Evolutionary conservation across 2,329 filamentous ascomycete species (phyloP).

Genomic region (Epichloe scottii): DNA sequence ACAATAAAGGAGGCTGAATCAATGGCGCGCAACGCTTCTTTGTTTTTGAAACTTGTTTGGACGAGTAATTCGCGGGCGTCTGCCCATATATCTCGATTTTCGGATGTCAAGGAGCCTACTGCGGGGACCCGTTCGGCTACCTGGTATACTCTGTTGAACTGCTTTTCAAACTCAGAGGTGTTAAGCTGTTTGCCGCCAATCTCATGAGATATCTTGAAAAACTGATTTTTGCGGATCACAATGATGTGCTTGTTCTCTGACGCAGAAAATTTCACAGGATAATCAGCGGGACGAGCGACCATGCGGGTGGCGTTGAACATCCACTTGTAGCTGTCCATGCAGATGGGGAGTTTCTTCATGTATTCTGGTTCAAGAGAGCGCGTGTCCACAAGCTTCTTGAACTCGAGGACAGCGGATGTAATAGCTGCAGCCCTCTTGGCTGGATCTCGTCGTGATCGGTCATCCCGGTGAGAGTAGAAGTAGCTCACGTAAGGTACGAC

Average conservation of each 20-base stretch:
- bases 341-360: constrained; percentile 94
- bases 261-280: constrained; percentile 66
- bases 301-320: constrained; percentile 97
- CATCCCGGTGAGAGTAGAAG: constrained; percentile 97
- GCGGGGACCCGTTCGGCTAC: constrained; percentile 58
- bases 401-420: constrained; percentile 72
- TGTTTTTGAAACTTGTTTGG: constrained; percentile 66
- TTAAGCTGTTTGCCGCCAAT: constrained; percentile 75
- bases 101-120: constrained; percentile 74
- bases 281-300: constrained; percentile 68
- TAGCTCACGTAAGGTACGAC: constrained; percentile 98
- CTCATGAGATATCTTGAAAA: constrained; percentile 84
- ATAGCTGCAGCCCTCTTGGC: constrained; percentile 89
- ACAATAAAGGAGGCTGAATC: constrained; percentile 85
- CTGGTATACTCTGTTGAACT: constrained; percentile 77
- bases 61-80: constrained; percentile 69
- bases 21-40: constrained; percentile 63
- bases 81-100: constrained; percentile 90
- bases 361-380: constrained; percentile 88
- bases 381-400: constrained; percentile 82
- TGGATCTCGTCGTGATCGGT: constrained; percentile 74
- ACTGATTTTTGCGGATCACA: constrained; percentile 88
- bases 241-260: constrained; percentile 76
- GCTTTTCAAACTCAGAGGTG: constrained; percentile 75
- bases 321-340: constrained; percentile 96